A percentile compares a stretch with the other conserved stretches of the same genome.
phyloP scores from a whole-genome alignment of 179 eudicot genomes.

The Spinacia oleracea region DNA sequence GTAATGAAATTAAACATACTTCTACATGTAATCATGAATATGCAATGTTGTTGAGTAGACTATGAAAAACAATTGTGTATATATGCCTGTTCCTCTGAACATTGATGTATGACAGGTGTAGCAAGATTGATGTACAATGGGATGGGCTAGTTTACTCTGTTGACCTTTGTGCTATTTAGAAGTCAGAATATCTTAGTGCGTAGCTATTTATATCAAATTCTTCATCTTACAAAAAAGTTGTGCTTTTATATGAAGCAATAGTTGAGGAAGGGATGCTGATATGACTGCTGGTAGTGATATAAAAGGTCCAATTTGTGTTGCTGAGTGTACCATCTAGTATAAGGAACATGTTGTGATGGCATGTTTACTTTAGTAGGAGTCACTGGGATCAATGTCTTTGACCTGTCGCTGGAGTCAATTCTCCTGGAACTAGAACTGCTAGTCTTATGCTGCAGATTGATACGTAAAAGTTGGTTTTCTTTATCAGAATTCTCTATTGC shows the following conservation, averaged over 20 bases:
- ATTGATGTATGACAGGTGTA: neutral
- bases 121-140: neutral
- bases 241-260: neutral
- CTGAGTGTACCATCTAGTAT: neutral
- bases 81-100: neutral
- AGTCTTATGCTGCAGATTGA: neutral
- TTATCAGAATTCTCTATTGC: neutral
- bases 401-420: neutral
- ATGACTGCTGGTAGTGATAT: neutral
- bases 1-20: neutral
- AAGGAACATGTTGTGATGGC: slow-evolving; percentile 4
- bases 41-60: neutral
- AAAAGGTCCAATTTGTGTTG: neutral
- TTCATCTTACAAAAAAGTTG: neutral
- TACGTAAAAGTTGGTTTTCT: neutral
- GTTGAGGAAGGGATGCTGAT: neutral
- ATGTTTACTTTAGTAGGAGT: neutral
- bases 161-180: neutral
- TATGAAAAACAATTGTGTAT: neutral
- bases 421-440: neutral
- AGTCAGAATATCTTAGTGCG: no score
- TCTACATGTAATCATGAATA: neutral
- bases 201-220: neutral
- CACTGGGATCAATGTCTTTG: neutral
- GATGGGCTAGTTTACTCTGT: neutral